Evolutionary conservation across 768 basidiomycete genomes (phyloP), one percentile per base, ranked within the genome.

Genomic region (Amyloporia xantha): DNA sequence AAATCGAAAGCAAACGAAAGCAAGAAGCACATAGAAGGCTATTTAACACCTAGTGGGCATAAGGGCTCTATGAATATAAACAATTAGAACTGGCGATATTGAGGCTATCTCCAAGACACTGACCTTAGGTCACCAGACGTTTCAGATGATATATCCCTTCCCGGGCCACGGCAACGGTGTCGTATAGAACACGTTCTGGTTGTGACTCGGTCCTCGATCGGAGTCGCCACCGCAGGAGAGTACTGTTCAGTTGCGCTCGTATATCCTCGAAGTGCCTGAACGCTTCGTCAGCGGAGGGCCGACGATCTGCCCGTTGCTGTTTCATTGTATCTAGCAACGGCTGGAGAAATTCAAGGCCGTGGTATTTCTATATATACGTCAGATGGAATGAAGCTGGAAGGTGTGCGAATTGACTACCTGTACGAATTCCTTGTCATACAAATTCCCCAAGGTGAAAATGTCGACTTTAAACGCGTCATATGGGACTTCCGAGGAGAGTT

Each of bases 401-500:
- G 7, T n/a, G 15, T 17, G 19, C 9, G 15, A 19, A 17, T 21
- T 19, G 20, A 7, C 6, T 9, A 39, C 38, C 17, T 39, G 21
- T 9, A 47, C 9, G 12, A 60, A 54, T 13, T 58, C 50, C 27
- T 54, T 54, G 24, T 48, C 39, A 39, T 51, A 62, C 1, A 63
- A n/a, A 44, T 61, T 56, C 2, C 64, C 62, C 7, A 63, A 48
- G 9, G 54, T 53, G 41, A 53, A 65, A 2, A 62, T 59, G 26
- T 63, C 64, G 30, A 56, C 51, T 41, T 60, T 58, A 48, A 53
- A 60, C 1, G 58, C 49, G 30, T 65, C 52, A 39, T 63, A 62
- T 0, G 58, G 62, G 1, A 49, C 23, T 1, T 44, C 35, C 9
- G 24, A 11, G 3, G 54, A 58, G 2, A 63, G 47, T 35, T 65